Evolutionary conservation across 345 rosid genomes (phyloP).

Genomic region (Orychophragmus violaceus): DNA sequence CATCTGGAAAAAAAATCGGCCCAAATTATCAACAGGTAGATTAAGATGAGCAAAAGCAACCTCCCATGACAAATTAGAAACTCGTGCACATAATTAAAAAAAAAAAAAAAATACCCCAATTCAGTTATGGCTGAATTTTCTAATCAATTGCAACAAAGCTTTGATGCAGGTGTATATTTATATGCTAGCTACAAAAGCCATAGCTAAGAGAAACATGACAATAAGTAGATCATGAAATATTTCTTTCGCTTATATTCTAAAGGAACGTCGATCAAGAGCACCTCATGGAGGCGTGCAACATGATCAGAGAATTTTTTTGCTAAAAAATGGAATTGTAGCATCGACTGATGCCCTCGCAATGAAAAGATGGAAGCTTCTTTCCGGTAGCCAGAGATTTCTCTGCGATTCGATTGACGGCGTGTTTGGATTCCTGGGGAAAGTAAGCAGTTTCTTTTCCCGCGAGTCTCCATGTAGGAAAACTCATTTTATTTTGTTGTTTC

Average conservation of each 20-base stretch:
- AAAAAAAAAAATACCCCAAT: neutral
- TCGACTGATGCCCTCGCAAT: slow-evolving; percentile 89
- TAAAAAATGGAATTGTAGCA: slow-evolving; percentile 69
- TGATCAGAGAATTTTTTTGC: slow-evolving; percentile 61
- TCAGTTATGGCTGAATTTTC: slow-evolving; percentile 1
- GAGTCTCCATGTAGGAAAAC: slow-evolving; percentile 71
- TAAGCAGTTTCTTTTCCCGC: slow-evolving; percentile 90
- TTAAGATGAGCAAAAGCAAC: slow-evolving; percentile 19
- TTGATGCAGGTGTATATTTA: slow-evolving; percentile 1
- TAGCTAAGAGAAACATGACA: neutral
- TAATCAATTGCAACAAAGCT: neutral
- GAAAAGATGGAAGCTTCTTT: slow-evolving; percentile 34
- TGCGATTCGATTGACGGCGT: slow-evolving; percentile 69
- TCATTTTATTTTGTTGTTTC: slow-evolving; percentile 37
- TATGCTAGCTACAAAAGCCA: slow-evolving; percentile 10
- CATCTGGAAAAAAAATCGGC: slow-evolving; percentile 49
- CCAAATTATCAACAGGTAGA: slow-evolving; percentile 4
- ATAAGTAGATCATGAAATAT: slow-evolving; percentile 4
- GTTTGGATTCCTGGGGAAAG: slow-evolving; percentile 80
- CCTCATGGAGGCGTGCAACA: slow-evolving; percentile 79
- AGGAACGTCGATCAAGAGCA: slow-evolving; percentile 54
- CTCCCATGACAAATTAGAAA: slow-evolving; percentile 8
- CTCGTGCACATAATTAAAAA: neutral
- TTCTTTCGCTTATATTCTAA: slow-evolving; percentile 27
- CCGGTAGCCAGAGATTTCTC: slow-evolving; percentile 42